A percentile compares a stretch with the other conserved stretches of the same genome.
Evolutionary conservation across 768 basidiomycete genomes (phyloP).

Genomic region (Xerocomellus amylosporus): DNA sequence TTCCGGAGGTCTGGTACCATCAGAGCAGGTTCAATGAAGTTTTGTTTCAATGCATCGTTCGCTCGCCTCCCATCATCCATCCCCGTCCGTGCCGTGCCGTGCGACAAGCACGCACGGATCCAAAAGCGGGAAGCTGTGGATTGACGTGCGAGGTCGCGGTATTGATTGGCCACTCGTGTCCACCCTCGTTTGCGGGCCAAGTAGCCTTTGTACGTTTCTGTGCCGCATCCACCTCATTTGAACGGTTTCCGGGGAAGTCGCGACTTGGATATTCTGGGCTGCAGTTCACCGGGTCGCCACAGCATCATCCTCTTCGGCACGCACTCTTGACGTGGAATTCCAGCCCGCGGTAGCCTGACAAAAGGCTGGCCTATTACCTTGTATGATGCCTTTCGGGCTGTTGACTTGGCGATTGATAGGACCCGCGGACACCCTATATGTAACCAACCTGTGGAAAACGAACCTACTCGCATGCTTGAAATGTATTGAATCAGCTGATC

Average conservation of each 20-base stretch:
- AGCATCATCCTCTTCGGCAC: constrained; percentile 16
- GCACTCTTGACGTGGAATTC: constrained; percentile 20
- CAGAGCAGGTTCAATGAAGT: constrained; percentile 9
- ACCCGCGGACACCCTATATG: constrained; percentile 22
- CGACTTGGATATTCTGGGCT: constrained; percentile 5
- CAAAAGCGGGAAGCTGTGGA: constrained; percentile 14
- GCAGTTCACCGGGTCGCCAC: constrained; percentile 14
- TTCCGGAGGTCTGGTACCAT: constrained; percentile 4
- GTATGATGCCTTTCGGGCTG: constrained; percentile 12
- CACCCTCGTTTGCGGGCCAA: constrained; percentile 19
- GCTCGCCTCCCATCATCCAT: not conserved
- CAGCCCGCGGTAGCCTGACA: constrained; percentile 13
- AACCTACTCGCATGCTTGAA: constrained; percentile 7
- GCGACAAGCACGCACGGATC: constrained; percentile 10
- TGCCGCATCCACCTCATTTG: constrained; percentile 18
- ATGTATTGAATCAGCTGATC: constrained; percentile 20
- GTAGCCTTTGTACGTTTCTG: constrained; percentile 23
- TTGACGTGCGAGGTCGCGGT: constrained; percentile 3
- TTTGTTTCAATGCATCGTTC: constrained; percentile 10
- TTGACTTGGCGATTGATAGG: constrained; percentile 29
- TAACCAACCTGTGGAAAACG: constrained; percentile 9
- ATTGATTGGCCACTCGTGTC: constrained; percentile 15
- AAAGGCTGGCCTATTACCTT: constrained; percentile 20
- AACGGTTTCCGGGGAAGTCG: constrained; percentile 11
- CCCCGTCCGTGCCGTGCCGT: constrained; percentile 1